Conservation (phyloP, 805 yeast genomes). For the Saccharomycopsis oosterbeekiorum region DNA sequence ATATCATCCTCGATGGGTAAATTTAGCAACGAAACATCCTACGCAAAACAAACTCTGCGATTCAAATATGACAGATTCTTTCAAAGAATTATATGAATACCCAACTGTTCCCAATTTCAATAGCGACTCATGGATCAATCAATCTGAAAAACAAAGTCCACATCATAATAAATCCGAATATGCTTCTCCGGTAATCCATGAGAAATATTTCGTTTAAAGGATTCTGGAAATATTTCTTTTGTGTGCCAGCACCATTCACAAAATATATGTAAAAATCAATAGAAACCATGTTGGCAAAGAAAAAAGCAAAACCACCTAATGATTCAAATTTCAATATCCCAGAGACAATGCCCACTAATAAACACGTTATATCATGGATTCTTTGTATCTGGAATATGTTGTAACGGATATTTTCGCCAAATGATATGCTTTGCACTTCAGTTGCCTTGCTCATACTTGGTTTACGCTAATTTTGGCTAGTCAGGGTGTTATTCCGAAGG, state of each 20-base stretch:
- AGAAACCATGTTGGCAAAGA: constrained; percentile 3
- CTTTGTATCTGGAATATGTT: constrained; percentile 7
- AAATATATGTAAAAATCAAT: constrained; percentile 9
- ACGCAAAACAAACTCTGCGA: no score
- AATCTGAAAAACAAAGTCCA: constrained; percentile 16
- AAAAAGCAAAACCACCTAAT: constrained; percentile 14
- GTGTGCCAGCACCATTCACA: neutral
- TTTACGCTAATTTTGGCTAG: no score
- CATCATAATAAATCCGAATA: constrained; percentile 18
- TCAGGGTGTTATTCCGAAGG: no score
- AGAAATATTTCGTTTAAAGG: constrained; percentile 16
- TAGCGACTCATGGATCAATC: constrained; percentile 1
- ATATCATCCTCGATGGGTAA: no score
- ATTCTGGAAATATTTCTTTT: constrained; percentile 10
- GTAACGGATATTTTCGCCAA: constrained; percentile 13
- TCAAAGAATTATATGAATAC: no score
- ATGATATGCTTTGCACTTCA: constrained; percentile 4
- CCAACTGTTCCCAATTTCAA: neutral
- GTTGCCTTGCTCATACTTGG: neutral
- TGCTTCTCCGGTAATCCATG: constrained; percentile 13
- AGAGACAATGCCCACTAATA: constrained; percentile 9
- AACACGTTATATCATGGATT: constrained; percentile 12
- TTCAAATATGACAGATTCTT: no score
- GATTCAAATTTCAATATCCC: constrained; percentile 15
- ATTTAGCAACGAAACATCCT: no score